Base-by-base conservation (phyloP, 345 rosid species). In the Excoecaria agallocha region DNA sequence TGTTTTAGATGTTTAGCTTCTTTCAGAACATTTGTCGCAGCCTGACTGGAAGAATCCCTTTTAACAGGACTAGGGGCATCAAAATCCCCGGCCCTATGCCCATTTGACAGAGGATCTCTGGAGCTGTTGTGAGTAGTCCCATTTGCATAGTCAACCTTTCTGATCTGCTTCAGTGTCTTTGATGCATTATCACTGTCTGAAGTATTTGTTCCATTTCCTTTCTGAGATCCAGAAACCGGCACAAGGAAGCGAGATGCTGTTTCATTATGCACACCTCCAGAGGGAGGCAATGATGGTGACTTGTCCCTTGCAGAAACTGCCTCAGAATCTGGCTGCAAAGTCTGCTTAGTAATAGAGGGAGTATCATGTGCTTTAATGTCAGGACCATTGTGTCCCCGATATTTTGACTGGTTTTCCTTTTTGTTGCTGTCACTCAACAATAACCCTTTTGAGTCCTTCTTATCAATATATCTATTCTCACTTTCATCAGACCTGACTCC, bases 1-100 rank as follows among this genome's bases (percentile, higher is more conserved):
- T 96, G 99, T 84, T 96, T 96, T 58, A 96, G 83, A 87, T 82
- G 92, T 87, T 77, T 93, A 43, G 97, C 99, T 82, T 96, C 99
- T 89, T 89, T 93, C 80, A 96, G 38, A 54, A 90, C 93, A 83
- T 81, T 87, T 24, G 70, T 87, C 66, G 95, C 97, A 64, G 86
- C 83, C 74, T 86, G 98, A 75, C 79, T 76, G 24, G 89, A 82
- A 68, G 86, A 80, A 48, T 93, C 99, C 85, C 84, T 93, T 85
- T 83, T 87, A 71, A 81, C 83, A 74, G 98, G 87, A 83, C 93
- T 87, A 66, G 85, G 86, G 82, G 87, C 90, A 75, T 85, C 85
- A 52, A 69, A 73, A 74, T 82, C 91, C 82, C 82, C 87, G 73
- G 49, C 58, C 81, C 78, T 80, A 60, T 82, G 87, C 75, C 88